Percentiles rank a stretch among this genome's conserved stretches.
phyloP scores from a whole-genome alignment of 139 green algal species.

The Edaphochlamys debaryana region DNA sequence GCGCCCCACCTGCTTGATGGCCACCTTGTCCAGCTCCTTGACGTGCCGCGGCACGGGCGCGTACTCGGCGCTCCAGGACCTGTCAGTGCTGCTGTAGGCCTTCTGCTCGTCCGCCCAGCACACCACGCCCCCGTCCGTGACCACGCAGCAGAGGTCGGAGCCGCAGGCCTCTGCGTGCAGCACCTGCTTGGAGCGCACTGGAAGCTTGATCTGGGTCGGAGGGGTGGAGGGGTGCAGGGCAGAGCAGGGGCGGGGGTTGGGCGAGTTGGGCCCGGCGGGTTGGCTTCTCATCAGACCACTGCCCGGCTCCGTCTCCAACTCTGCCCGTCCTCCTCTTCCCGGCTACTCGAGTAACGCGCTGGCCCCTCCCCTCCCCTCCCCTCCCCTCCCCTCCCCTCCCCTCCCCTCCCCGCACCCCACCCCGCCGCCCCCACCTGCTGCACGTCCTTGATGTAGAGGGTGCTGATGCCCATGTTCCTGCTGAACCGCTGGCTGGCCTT shows the following conservation, averaged over 20 bases:
- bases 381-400: no score
- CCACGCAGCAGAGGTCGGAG: neutral
- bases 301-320: no score
- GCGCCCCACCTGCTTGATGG: neutral
- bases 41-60: neutral
- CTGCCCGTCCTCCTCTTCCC: no score
- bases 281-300: no score
- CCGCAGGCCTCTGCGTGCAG: neutral
- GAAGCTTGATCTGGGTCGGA: neutral
- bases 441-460: neutral
- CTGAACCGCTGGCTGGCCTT: neutral
- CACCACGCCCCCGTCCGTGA: neutral
- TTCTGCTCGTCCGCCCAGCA: neutral
- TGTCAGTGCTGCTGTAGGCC: neutral
- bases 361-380: neutral
- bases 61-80: neutral
- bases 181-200: neutral
- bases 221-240: no score
- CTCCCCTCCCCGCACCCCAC: no score
- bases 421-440: neutral
- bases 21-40: neutral
- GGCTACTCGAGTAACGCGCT: no score
- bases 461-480: neutral
- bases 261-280: no score
- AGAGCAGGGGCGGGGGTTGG: no score